Evolutionary conservation across 768 basidiomycete species (phyloP), one percentile per base, ranked within the genome.

Genomic region (Suillus placidus): DNA sequence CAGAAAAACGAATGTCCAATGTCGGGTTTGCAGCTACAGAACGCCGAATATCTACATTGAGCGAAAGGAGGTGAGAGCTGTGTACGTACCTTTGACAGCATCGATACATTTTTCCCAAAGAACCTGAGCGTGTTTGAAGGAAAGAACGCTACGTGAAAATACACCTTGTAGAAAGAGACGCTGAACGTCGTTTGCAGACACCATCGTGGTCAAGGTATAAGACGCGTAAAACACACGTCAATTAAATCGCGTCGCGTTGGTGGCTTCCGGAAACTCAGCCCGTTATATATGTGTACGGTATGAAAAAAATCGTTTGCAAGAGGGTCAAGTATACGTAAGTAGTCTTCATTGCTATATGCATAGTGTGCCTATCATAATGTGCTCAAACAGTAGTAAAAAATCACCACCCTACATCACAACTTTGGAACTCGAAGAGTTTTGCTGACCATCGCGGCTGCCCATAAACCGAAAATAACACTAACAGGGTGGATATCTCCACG

Each of bases 401-500:
- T 60, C 12, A 40, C 23, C 40, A 64, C n/a, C 32, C 52, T 58
- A 49, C 60, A 40, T 84, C 78, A 93, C 55, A 86, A 71, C 79
- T 95, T 95, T 14, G 93, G 92, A 61, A 98, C 87, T 60, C 88
- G 85, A 55, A 99, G 82, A 18, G 97, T 99, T 81, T 99, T 99
- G 84, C 94, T 96, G 68, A 99, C 93, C 97, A 99, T 99, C 57
- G 93, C 91, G 18, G 95, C 91, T 10, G 92, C 97, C 96, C 95
- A 99, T 14, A 82, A 74, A 8, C 81, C 90, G 77, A 95, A 94
- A n/a, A 96, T 73, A 42, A 93, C 67, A 72, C 88, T 88, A 49
- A 89, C 88, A 45, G 86, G 79, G 77, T 99, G 97, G 57, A 99
- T 71, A 70, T 99, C 97, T 71, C 95, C 90, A 38, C 88, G 85